Base-by-base conservation (phyloP, 2,329 filamentous ascomycete species). In the Fusarium newnesense region DNA sequence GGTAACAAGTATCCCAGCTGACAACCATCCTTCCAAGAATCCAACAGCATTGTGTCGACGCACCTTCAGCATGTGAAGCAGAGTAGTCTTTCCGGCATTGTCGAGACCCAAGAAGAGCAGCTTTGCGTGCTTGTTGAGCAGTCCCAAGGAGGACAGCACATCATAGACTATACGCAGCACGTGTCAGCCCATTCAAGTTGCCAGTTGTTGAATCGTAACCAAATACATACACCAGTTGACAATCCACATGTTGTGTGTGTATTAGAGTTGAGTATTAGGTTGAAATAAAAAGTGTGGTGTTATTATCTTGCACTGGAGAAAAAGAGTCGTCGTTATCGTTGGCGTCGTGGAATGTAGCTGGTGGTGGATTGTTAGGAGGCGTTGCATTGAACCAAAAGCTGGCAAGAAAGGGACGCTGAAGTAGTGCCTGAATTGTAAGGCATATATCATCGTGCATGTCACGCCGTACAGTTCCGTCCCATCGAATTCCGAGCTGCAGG, bases 121-220 rank as follows among this genome's bases (percentile, higher is more conserved):
- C 90, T 97, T 97, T 80, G 94, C 95, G 84, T 97, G 94, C 89
- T 97, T 97, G 90, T 97, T 97, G 76, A 96, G 88, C 80, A 97
- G 89, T 79, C 95, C 95, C 73, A 97, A 89, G 75, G 91, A 94
- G 79, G 95, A 93, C 80, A 97, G 91, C 79, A 97, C 87, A 87
- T 97, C 94, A 89, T 94, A 97, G 85, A 97, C 94, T 82, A 79
- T 67, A 65, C 53, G 64, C 61, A 77, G 75, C 75, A 78, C 78
- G 75, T 81, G 81, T 82, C 80, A 82, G 81, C 76, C 73, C 69
- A 76, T 71, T 52, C 32, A 58, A 62, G 62, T 64, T 40, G 43
- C 57, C 53, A 62, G 53, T 47, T 46, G 40, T 53, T 63, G 58
- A 42, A 60, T 67, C 24, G 62, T 36, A 49, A 54, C 56, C 49